phyloP scores from a whole-genome alignment of 129 eudicot species.

The Lactuca sativa region DNA sequence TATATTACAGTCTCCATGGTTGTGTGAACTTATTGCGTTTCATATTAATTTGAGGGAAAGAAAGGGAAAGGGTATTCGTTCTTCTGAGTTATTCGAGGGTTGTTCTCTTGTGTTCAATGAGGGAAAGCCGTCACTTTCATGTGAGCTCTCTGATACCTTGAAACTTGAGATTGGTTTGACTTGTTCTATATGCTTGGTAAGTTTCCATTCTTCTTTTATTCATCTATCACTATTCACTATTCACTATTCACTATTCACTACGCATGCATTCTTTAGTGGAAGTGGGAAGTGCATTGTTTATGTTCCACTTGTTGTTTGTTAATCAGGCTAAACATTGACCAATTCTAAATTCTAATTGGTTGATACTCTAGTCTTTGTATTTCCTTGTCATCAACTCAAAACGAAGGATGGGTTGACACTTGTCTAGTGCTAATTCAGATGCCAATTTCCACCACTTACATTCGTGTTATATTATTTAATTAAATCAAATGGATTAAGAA shows the following conservation, averaged over 20 bases:
- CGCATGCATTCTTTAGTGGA: neutral
- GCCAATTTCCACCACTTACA: neutral
- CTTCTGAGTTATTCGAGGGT: slow-evolving; percentile 54
- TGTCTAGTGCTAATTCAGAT: neutral
- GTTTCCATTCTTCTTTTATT: slow-evolving; percentile 24
- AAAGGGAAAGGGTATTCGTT: slow-evolving; percentile 29
- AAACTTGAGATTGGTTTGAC: slow-evolving; percentile 85
- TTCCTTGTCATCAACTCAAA: slow-evolving; percentile 6
- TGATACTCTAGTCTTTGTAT: neutral
- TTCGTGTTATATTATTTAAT: neutral
- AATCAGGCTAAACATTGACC: neutral
- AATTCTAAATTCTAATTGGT: neutral
- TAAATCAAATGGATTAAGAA: neutral
- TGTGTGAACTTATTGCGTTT: slow-evolving; percentile 87
- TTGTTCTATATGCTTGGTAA: slow-evolving; percentile 91
- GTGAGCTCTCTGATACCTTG: slow-evolving; percentile 82
- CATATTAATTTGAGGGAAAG: slow-evolving; percentile 76
- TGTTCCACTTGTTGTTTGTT: slow-evolving; percentile 2
- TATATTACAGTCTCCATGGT: slow-evolving; percentile 97
- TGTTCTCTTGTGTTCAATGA: slow-evolving; percentile 60
- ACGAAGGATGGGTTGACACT: neutral
- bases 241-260: neutral
- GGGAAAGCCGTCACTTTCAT: slow-evolving; percentile 70
- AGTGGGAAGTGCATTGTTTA: neutral
- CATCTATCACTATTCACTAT: neutral